A percentile compares a stretch with the other conserved stretches of the same genome.
These are phyloP conservation scores for Aspergillus funiculosus DNA, from an alignment of 495 filamentous ascomycete species.

Conservation along the genomic window DNA sequence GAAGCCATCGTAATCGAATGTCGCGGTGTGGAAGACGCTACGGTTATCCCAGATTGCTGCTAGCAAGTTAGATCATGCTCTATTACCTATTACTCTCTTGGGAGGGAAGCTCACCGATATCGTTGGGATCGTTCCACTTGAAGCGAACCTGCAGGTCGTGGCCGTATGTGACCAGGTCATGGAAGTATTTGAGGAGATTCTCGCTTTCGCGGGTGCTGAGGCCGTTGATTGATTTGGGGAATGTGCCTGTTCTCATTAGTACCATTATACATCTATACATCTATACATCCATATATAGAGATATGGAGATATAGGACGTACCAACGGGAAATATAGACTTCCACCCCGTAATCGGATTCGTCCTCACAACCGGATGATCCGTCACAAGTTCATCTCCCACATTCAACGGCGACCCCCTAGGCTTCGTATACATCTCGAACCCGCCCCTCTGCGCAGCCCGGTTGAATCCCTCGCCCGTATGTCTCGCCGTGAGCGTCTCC, in stretches of 20 bases:
- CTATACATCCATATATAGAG: too few relatives aligned
- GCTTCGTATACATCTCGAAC: conserved; percentile 46
- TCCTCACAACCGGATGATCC: conserved; percentile 62
- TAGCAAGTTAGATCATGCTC: neutral
- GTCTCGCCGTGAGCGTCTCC: conserved; percentile 56
- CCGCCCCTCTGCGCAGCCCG: conserved; percentile 20
- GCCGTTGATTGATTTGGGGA: conserved; percentile 18
- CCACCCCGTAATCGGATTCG: conserved; percentile 74
- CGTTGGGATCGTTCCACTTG: conserved; percentile 50
- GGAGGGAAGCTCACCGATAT: conserved; percentile 36
- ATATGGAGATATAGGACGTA: conserved; percentile 3
- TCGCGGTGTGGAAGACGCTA: conserved; percentile 62
- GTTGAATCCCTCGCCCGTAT: conserved; percentile 24
- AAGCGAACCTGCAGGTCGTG: conserved; percentile 68
- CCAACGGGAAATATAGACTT: conserved; percentile 63
- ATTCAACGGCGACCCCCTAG: conserved; percentile 60
- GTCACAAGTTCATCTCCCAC: conserved; percentile 49
- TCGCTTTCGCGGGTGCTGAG: conserved; percentile 43
- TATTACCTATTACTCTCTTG: too few relatives aligned
- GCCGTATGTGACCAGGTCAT: conserved; percentile 56
- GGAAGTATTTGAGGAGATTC: conserved; percentile 53
- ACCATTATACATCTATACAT: conserved; percentile 8
- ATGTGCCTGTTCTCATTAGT: conserved; percentile 20
- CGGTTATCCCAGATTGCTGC: conserved; percentile 73
- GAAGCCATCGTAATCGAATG: conserved; percentile 55